These are phyloP conservation scores for Raphidocelis subcapitata DNA, from an alignment of 139 green algal genomes.

Conservation along the genomic window DNA sequence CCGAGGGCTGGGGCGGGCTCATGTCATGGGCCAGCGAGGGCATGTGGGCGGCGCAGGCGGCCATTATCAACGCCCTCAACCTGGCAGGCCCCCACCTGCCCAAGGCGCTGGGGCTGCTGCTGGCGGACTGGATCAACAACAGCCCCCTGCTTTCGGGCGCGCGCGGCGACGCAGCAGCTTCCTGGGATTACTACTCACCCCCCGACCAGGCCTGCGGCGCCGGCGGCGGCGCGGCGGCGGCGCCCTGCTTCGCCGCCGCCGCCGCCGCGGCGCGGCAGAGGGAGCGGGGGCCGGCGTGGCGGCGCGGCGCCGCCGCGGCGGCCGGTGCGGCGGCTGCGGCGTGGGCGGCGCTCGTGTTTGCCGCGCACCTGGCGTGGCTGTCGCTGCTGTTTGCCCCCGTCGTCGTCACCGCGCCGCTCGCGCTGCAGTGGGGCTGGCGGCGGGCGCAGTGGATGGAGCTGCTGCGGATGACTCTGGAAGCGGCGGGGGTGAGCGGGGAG, in stretches of 20 bases:
- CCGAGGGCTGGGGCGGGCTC: constrained; percentile 13
- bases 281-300: neutral
- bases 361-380: constrained; percentile 36
- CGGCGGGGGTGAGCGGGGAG: constrained; percentile 25
- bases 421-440: constrained; percentile 31
- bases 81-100: constrained; percentile 33
- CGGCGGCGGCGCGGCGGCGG: neutral
- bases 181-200: neutral
- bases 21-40: neutral
- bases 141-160: constrained; percentile 14
- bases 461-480: constrained; percentile 45
- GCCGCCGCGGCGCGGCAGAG: too few species aligned
- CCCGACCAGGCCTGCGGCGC: constrained; percentile 1
- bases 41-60: neutral
- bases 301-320: neutral
- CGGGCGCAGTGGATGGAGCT: constrained; percentile 47
- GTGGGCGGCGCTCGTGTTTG: constrained; percentile 31
- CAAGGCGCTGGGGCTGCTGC: constrained; percentile 35
- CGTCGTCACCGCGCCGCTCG: constrained; percentile 44
- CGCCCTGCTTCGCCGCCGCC: too few species aligned
- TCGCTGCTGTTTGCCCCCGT: constrained; percentile 63
- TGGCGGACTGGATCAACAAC: constrained; percentile 32
- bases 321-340: neutral
- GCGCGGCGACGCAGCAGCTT: neutral
- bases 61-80: constrained; percentile 40